Evolutionary conservation across 148 eudicot genomes (phyloP).

Genomic region (Fallopia convolvulus): DNA sequence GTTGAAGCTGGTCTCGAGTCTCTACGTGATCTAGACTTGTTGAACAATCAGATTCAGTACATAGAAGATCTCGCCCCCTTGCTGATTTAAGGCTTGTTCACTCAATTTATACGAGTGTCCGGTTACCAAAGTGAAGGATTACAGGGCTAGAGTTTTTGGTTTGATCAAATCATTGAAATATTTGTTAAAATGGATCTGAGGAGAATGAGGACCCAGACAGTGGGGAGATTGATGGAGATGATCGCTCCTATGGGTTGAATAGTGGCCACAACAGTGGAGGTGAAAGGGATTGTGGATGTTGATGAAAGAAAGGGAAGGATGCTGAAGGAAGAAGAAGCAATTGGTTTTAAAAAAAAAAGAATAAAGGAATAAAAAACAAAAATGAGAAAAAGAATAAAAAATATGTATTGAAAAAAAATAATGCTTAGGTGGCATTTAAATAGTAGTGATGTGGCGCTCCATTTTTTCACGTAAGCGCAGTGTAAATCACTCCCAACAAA

Average conservation of each 20-base stretch:
- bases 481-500: too few species aligned
- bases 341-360: too few species aligned
- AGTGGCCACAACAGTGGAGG: slow-evolving; percentile 29
- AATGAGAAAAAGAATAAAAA: too few species aligned
- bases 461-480: too few species aligned
- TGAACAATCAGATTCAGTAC: slow-evolving; percentile 68
- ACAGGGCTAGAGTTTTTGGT: slow-evolving; percentile 70
- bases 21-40: slow-evolving; percentile 74
- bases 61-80: slow-evolving; percentile 58
- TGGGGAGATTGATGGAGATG: slow-evolving; percentile 57
- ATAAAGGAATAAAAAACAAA: too few species aligned
- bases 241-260: slow-evolving; percentile 21
- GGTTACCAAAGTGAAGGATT: slow-evolving; percentile 84
- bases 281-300: slow-evolving; percentile 45
- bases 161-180: slow-evolving; percentile 71
- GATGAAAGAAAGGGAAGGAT: slow-evolving; percentile 69
- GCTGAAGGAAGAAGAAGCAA: too few species aligned
- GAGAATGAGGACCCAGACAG: slow-evolving; percentile 60
- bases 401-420: too few species aligned
- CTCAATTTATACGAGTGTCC: slow-evolving; percentile 97
- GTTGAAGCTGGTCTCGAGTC: slow-evolving; percentile 61
- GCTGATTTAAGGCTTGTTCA: slow-evolving; percentile 56
- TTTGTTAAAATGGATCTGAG: slow-evolving; percentile 89
- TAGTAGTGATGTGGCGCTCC: too few species aligned
- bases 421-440: too few species aligned